Evolutionary conservation across 2,329 filamentous ascomycete genomes (phyloP).

Genomic region (Aspergillus carbonarius): DNA sequence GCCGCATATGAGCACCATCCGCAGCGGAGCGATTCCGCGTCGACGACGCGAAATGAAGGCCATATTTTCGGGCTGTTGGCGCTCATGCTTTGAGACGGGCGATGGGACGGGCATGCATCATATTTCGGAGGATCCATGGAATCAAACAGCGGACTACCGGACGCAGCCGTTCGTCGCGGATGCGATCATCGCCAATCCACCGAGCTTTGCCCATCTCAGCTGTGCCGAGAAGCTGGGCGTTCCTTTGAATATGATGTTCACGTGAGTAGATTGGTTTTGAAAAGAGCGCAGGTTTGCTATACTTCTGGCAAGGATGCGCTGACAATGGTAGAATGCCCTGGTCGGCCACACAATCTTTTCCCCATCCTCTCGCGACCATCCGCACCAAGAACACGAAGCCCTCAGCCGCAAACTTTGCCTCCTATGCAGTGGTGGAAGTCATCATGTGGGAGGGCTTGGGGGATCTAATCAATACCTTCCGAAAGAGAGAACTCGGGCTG

Average conservation of each 20-base stretch:
- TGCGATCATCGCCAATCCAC: conserved; percentile 83
- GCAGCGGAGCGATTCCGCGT: conserved; percentile 73
- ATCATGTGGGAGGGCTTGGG: conserved; percentile 91
- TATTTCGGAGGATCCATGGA: conserved; percentile 50
- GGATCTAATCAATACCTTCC: conserved; percentile 86
- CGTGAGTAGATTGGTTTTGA: conserved; percentile 50
- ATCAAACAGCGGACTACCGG: conserved; percentile 42
- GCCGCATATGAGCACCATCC: conserved; percentile 75
- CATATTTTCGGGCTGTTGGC: conserved; percentile 83
- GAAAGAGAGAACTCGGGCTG: conserved; percentile 70
- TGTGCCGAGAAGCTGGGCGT: conserved; percentile 77
- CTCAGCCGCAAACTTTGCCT: conserved; percentile 77
- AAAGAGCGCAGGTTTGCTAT: neutral
- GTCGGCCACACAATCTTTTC: conserved; percentile 80
- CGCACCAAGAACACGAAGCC: conserved; percentile 72
- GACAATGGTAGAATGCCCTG: conserved; percentile 69
- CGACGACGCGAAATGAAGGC: conserved; percentile 72
- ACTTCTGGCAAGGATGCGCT: no score
- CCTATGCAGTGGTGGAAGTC: conserved; percentile 83
- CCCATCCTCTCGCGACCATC: conserved; percentile 82
- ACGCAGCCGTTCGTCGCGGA: conserved; percentile 75
- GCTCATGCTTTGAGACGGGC: conserved; percentile 77
- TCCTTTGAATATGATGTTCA: conserved; percentile 85
- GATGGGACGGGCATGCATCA: conserved; percentile 59
- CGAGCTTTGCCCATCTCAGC: conserved; percentile 74